Conservation (phyloP, 129 eudicot genomes). For the Heracleum sosnowskyi region DNA sequence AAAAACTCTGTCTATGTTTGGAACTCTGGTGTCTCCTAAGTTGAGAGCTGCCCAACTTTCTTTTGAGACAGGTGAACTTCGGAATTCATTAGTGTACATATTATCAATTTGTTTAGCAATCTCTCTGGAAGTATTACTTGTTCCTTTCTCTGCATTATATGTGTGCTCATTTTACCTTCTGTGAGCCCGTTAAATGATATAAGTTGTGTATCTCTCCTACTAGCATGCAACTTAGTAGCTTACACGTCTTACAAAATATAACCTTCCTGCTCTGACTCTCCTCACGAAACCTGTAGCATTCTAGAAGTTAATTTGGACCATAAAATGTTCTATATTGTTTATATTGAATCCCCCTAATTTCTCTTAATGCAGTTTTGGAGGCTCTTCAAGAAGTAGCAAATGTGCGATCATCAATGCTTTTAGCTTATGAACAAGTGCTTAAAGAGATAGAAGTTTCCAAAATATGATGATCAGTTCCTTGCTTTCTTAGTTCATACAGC, state of each 20-base stretch:
- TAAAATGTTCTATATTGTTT: not conserved
- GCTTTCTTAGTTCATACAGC: not conserved
- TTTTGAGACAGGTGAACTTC: constrained; percentile 72
- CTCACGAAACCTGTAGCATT: not conserved
- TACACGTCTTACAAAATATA: not conserved
- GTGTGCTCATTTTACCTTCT: not conserved
- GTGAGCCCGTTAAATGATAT: not conserved
- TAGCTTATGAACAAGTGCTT: constrained; percentile 47
- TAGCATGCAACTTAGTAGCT: not conserved
- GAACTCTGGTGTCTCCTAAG: constrained; percentile 84
- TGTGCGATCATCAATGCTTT: constrained; percentile 49
- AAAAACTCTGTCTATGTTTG: constrained; percentile 75
- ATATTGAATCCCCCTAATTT: not conserved
- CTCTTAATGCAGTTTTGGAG: constrained; percentile 58
- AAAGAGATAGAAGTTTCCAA: constrained; percentile 31
- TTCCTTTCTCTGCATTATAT: not conserved
- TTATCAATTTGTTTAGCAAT: not conserved
- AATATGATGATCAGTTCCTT: constrained; percentile 16
- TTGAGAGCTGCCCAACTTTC: constrained; percentile 75
- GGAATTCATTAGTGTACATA: not conserved
- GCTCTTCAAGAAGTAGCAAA: constrained; percentile 73
- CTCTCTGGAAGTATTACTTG: not conserved
- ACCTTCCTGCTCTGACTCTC: not conserved
- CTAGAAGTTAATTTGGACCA: not conserved
- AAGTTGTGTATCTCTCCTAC: too few relatives aligned